Evolutionary conservation across 305 asterid genomes (phyloP).

Genomic region (Solanum hybrid): DNA sequence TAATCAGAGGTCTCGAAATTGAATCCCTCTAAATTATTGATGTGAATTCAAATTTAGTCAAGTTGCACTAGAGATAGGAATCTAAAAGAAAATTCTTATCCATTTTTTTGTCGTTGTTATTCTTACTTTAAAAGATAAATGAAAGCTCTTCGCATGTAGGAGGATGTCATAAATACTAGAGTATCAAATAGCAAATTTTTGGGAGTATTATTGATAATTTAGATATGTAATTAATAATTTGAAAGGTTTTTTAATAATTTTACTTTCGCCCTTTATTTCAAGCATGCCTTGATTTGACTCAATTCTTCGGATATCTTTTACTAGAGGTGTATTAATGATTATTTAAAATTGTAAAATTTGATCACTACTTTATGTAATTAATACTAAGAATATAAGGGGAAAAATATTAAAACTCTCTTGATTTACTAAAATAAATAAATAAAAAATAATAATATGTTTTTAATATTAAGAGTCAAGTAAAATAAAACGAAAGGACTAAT

Average conservation of each 20-base stretch:
- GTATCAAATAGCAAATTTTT: background rate
- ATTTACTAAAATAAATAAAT: too few species aligned
- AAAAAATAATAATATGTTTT: too few species aligned
- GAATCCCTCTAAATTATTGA: too few species aligned
- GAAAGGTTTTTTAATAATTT: background rate
- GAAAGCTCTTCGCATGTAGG: background rate
- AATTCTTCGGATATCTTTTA: background rate
- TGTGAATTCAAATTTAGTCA: too few species aligned
- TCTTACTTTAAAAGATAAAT: background rate
- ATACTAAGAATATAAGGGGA: too few species aligned
- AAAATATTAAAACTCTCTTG: background rate
- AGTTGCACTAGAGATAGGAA: background rate
- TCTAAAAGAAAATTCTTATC: background rate
- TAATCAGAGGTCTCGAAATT: accelerated
- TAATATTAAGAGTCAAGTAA: too few species aligned
- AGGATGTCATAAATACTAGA: background rate
- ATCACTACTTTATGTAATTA: background rate
- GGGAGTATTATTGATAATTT: background rate
- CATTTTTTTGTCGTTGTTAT: background rate
- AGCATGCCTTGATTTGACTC: background rate
- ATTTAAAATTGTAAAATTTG: background rate
- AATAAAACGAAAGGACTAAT: too few species aligned
- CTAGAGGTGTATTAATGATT: background rate
- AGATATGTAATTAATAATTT: background rate
- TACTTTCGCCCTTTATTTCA: background rate